These are phyloP conservation scores for Backusella parvicylindrica DNA, from an alignment of 192 early-diverging fungal genomes.

Conservation along the genomic window DNA sequence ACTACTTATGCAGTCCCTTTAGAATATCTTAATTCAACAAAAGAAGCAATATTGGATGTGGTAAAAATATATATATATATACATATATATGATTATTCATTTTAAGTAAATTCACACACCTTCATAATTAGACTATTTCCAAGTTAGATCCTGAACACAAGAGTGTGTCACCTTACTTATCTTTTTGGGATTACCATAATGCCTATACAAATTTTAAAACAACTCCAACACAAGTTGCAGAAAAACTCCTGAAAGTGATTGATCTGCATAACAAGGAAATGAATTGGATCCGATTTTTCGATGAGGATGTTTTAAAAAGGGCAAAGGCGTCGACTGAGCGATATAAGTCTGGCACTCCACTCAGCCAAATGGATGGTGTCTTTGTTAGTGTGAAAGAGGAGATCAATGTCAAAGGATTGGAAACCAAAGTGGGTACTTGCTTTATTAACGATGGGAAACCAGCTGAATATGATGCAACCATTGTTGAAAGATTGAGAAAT, in stretches of 20 bases:
- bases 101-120: background rate
- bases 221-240: constrained; percentile 36
- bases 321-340: constrained; percentile 52
- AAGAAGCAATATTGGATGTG: background rate
- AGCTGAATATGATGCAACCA: constrained; percentile 45
- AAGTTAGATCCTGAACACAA: background rate
- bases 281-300: constrained; percentile 20
- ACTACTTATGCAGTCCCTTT: constrained; percentile 34
- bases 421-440: constrained; percentile 53
- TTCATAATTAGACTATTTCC: background rate
- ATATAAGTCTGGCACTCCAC: constrained; percentile 40
- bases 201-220: constrained; percentile 31
- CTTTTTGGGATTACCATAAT: constrained; percentile 43
- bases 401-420: constrained; percentile 52
- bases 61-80: background rate
- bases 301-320: constrained; percentile 41
- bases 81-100: too few species aligned
- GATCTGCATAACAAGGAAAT: constrained; percentile 7
- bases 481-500: constrained; percentile 46
- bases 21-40: constrained; percentile 12
- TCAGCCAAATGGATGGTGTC: constrained; percentile 71
- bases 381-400: constrained; percentile 75
- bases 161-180: constrained; percentile 25
- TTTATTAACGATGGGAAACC: constrained; percentile 53
- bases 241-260: constrained; percentile 22